Evolutionary conservation across 495 filamentous ascomycete genomes (phyloP), one percentile per base, ranked within the genome.

Genomic region (Lophium mytilinum): DNA sequence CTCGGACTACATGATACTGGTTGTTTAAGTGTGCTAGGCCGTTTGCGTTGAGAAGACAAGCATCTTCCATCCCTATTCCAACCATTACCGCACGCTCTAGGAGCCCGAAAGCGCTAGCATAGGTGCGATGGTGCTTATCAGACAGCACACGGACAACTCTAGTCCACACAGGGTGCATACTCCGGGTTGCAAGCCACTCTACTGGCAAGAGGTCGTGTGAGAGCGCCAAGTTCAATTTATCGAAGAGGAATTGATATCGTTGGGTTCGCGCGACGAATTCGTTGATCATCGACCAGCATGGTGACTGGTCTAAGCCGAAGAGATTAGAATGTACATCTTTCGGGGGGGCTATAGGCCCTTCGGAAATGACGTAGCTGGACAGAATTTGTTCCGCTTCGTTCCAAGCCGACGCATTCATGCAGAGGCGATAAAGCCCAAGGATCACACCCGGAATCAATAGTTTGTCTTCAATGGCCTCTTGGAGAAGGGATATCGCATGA

Each of bases 141-240:
- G 58, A 53, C 19, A 66, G 14, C 7, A 37, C 39, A 33, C 53
- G 52, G 17, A 66, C 53, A 11, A 62, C 11, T 35, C 52, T 40
- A 33, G 35, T 50, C 63, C 63, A 66, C n/a, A 61, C 17, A 10
- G 55, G 59, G 6, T 46, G 50, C 59, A 66, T 59, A 18, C 48
- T 53, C 17, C 56, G 48, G 9, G 63, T 66, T 14, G 63, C 63
- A 19, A 66, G 55, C 63, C 63, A 66, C 37, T 66, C 59, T 11
- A 66, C 30, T 1, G 63, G 63, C 7, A 66, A 50, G 9, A 60
- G 42, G 2, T 60, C 59, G 39, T 62, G 52, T 4, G 59, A 50
- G 3, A 66, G 24, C 63, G 62, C 59, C 14, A 55, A 57, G 19
- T 56, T 56, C 9, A 66, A 42, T 41, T 42, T 12, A n/a, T 60